Conservation (phyloP, 2,329 filamentous ascomycete genomes). For the Stylonectria norvegica region DNA sequence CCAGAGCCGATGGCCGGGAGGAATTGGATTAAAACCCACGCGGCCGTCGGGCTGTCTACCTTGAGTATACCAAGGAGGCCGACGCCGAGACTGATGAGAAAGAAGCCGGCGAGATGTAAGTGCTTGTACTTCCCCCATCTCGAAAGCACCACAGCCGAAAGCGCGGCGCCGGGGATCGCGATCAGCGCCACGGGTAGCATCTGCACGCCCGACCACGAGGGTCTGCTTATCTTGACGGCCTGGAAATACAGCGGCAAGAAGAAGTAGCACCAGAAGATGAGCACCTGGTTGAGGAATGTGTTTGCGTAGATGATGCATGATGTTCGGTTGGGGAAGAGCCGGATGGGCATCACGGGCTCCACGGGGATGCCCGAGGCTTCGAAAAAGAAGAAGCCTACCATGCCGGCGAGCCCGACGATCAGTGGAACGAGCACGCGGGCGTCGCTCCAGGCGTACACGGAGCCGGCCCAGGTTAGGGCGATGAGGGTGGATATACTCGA, state of each 20-base stretch:
- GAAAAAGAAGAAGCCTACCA: constrained; percentile 16
- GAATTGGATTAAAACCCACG: constrained; percentile 41
- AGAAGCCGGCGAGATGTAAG: constrained; percentile 36
- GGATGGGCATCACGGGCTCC: constrained; percentile 25
- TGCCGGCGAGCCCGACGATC: constrained; percentile 23
- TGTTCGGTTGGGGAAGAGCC: constrained; percentile 21
- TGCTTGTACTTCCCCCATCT: constrained; percentile 32
- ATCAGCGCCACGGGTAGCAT: constrained; percentile 32
- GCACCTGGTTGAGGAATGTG: constrained; percentile 20
- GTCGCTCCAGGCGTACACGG: constrained; percentile 40
- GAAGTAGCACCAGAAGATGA: constrained; percentile 36
- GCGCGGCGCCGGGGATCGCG: constrained; percentile 26
- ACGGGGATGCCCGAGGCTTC: constrained; percentile 19
- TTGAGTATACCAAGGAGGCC: constrained; percentile 41
- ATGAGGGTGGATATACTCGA: constrained; percentile 40
- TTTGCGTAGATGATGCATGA: constrained; percentile 21
- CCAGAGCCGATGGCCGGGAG: constrained; percentile 40
- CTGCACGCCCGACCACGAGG: constrained; percentile 32
- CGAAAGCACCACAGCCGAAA: constrained; percentile 29
- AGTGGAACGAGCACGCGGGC: constrained; percentile 40
- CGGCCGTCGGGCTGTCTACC: constrained; percentile 27
- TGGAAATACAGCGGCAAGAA: constrained; percentile 49
- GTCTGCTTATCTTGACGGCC: constrained; percentile 32
- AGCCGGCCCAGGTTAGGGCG: constrained; percentile 43
- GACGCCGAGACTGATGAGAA: constrained; percentile 37